Percentiles rank a stretch among this genome's conserved stretches.
These are phyloP conservation scores for Citrullus colocynthis DNA, from an alignment of 306 rosid genomes.

Conservation along the genomic window DNA sequence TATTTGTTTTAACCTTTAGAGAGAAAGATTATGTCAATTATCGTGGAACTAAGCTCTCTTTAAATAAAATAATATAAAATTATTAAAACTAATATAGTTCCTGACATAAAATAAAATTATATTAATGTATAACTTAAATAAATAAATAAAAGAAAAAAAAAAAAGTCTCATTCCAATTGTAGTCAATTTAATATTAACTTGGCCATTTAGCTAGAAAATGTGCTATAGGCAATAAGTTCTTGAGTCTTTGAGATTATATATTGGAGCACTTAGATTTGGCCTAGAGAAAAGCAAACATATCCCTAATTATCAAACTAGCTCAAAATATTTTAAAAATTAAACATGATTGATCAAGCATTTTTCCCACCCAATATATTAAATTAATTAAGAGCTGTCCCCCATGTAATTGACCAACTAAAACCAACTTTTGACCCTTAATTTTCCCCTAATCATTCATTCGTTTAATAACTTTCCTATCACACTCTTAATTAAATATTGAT, in stretches of 20 bases:
- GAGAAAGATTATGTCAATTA: no score
- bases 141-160: no score
- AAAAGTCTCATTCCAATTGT: no score
- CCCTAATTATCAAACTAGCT: not conserved
- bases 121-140: no score
- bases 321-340: not conserved
- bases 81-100: no score
- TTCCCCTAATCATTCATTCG: not conserved
- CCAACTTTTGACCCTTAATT: not conserved
- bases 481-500: not conserved
- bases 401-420: not conserved
- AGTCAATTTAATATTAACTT: no score
- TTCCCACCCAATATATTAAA: not conserved
- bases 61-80: no score
- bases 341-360: not conserved
- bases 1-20: no score
- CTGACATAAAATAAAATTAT: no score
- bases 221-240: not conserved
- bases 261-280: not conserved
- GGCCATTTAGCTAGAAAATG: no score
- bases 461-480: not conserved
- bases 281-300: not conserved
- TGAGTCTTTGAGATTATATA: not conserved
- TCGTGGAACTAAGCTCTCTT: no score
- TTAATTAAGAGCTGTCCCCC: not conserved